Evolutionary conservation across 352 stramenopile species (phyloP).

Genomic region (Pythium monospermum): DNA sequence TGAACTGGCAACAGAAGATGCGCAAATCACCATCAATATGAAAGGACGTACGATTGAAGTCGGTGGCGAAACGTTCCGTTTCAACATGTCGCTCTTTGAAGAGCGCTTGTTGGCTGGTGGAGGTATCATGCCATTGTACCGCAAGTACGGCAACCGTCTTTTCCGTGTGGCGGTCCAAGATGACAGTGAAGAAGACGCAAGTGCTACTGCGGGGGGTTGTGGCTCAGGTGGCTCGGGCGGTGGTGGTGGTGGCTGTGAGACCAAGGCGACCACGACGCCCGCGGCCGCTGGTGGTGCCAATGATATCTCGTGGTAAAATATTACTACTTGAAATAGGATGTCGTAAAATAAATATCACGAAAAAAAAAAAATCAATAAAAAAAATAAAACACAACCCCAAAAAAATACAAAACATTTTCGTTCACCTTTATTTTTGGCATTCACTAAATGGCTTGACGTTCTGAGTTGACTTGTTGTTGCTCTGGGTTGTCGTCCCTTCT

Average conservation of each 20-base stretch:
- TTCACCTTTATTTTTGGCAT: no score
- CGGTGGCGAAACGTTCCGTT: slow-evolving; percentile 65
- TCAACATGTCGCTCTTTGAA: slow-evolving; percentile 87
- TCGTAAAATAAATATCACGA: no score
- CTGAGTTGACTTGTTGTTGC: no score
- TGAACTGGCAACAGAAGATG: slow-evolving; percentile 67
- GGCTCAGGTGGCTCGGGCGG: slow-evolving; percentile 27
- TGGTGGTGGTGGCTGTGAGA: slow-evolving; percentile 16
- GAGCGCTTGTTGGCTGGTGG: slow-evolving; percentile 74
- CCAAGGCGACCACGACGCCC: slow-evolving; percentile 34
- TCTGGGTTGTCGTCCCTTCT: no score
- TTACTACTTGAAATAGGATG: no score
- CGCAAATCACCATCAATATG: slow-evolving; percentile 79
- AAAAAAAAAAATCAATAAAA: no score
- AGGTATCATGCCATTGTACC: slow-evolving; percentile 85
- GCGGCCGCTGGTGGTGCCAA: slow-evolving; percentile 32
- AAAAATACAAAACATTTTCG: no score
- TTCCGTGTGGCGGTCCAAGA: slow-evolving; percentile 83
- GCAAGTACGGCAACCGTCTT: slow-evolving; percentile 81
- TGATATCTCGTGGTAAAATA: slow-evolving; percentile 58
- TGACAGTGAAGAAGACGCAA: slow-evolving; percentile 20
- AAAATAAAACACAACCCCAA: no score
- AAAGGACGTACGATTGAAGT: slow-evolving; percentile 77
- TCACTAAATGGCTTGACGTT: no score
- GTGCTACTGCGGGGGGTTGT: slow-evolving; percentile 23